phyloP scores from a whole-genome alignment of 2,329 filamentous ascomycete genomes.

The Colletotrichum eleusines region DNA sequence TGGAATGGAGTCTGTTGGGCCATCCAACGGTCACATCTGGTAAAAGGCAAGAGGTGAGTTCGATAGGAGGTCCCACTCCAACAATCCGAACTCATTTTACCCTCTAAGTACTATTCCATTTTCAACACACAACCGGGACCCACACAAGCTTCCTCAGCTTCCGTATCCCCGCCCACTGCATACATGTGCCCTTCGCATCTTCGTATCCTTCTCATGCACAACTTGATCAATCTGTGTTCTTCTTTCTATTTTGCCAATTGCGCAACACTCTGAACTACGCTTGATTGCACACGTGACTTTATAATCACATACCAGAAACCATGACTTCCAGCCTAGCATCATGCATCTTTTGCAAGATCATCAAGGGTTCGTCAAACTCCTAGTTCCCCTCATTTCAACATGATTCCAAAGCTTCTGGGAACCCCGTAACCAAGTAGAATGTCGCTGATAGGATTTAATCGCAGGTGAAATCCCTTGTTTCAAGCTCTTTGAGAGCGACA shows the following conservation, averaged over 20 bases:
- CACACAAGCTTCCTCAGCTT: constrained; percentile 16
- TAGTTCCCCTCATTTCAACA: not conserved
- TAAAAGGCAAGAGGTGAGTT: constrained; percentile 78
- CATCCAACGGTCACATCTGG: constrained; percentile 73
- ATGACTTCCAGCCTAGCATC: constrained; percentile 66
- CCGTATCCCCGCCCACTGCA: constrained; percentile 21
- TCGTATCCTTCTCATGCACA: constrained; percentile 1
- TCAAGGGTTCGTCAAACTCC: constrained; percentile 75
- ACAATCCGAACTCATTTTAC: not conserved
- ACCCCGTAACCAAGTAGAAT: constrained; percentile 7
- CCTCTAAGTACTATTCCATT: constrained; percentile 40
- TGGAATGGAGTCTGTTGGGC: constrained; percentile 56
- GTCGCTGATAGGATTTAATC: constrained; percentile 26
- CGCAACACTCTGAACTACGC: not conserved
- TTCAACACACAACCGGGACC: not conserved
- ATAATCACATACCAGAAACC: not conserved
- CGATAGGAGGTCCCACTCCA: constrained; percentile 72
- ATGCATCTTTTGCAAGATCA: constrained; percentile 98
- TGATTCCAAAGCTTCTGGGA: constrained; percentile 29
- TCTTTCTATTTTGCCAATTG: not conserved
- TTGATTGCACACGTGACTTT: no score
- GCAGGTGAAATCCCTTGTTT: constrained; percentile 94
- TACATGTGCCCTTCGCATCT: not conserved
- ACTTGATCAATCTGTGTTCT: not conserved
- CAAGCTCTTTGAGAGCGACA: constrained; percentile 96